phyloP scores from a whole-genome alignment of 2,329 filamentous ascomycete genomes.

The Pseudogymnoascus sp. region DNA sequence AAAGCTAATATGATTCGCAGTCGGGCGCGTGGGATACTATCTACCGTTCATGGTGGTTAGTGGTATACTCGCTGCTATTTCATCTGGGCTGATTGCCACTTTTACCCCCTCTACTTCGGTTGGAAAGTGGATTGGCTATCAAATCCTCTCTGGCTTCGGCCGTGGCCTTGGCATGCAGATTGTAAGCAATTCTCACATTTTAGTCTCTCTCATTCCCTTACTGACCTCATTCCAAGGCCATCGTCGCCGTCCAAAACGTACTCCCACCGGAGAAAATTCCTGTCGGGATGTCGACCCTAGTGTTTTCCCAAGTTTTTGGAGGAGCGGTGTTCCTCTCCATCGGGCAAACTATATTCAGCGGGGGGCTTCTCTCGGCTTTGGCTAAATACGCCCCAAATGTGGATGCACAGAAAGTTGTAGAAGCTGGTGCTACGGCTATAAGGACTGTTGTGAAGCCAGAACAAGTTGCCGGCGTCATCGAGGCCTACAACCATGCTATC shows the following conservation, averaged over 20 bases:
- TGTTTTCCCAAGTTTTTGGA: slow-evolving; percentile 28
- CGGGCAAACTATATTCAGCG: slow-evolving; percentile 25
- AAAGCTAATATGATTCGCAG: slow-evolving; percentile 16
- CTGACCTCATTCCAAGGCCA: slow-evolving; percentile 14
- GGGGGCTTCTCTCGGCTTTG: slow-evolving; percentile 23
- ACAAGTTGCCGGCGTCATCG: slow-evolving; percentile 30
- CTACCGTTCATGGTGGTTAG: slow-evolving; percentile 27
- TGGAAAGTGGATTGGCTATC: slow-evolving; percentile 21
- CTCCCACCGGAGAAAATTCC: slow-evolving; percentile 24
- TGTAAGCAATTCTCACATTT: slow-evolving; percentile 12
- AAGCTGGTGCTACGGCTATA: slow-evolving; percentile 34
- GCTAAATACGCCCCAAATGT: slow-evolving; percentile 25
- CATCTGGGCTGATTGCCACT: slow-evolving; percentile 28
- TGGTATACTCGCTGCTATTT: slow-evolving; percentile 23
- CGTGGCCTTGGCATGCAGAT: slow-evolving; percentile 20
- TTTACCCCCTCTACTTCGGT: slow-evolving; percentile 17
- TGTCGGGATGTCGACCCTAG: slow-evolving; percentile 25
- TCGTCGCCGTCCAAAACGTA: slow-evolving; percentile 28
- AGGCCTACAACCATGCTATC: slow-evolving; percentile 32
- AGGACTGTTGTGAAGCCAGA: slow-evolving; percentile 24
- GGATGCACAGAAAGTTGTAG: slow-evolving; percentile 28
- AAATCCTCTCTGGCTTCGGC: slow-evolving; percentile 22
- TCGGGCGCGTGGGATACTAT: slow-evolving; percentile 27
- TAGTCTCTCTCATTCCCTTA: slow-evolving; percentile 10
- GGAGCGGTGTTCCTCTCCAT: slow-evolving; percentile 26